These are phyloP conservation scores for Pleurotus eryngii DNA, from an alignment of 768 basidiomycete species.

Conservation along the genomic window DNA sequence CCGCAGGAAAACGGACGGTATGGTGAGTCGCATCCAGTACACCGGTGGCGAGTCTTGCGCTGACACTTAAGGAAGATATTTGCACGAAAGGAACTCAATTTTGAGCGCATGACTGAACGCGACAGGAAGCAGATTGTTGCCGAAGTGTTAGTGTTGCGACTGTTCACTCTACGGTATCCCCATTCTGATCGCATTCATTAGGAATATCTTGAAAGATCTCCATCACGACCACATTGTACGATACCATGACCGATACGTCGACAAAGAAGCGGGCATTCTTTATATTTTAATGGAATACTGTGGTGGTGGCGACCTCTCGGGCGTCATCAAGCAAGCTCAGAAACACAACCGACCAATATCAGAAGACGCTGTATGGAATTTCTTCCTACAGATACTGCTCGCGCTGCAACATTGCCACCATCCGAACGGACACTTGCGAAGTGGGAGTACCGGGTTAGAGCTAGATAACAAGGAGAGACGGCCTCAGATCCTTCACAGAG, in stretches of 20 bases:
- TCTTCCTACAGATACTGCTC: slow-evolving; percentile 88
- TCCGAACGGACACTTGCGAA: slow-evolving; percentile 56
- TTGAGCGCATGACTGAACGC: slow-evolving; percentile 93
- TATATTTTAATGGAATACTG: slow-evolving; percentile 99
- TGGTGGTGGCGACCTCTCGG: slow-evolving; percentile 91
- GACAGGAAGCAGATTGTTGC: slow-evolving; percentile 96
- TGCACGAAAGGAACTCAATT: slow-evolving; percentile 95
- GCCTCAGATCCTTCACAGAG: slow-evolving; percentile 85
- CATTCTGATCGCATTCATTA: slow-evolving; percentile 25
- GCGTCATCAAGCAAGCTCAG: slow-evolving; percentile 76
- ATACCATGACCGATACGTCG: slow-evolving; percentile 90
- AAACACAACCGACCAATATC: slow-evolving; percentile 71
- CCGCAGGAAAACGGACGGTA: slow-evolving; percentile 74
- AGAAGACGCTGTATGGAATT: slow-evolving; percentile 94
- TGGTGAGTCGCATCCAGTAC: slow-evolving; percentile 46
- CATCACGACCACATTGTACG: slow-evolving; percentile 96
- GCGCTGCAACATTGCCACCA: slow-evolving; percentile 94
- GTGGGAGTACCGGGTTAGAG: slow-evolving; percentile 36
- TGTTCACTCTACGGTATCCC: background rate
- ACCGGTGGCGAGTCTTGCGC: slow-evolving; percentile 1
- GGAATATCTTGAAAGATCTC: slow-evolving; percentile 95
- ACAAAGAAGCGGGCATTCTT: slow-evolving; percentile 83
- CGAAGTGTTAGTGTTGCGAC: slow-evolving; percentile 76
- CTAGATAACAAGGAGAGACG: slow-evolving; percentile 50
- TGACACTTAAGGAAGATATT: slow-evolving; percentile 48